A percentile compares a stretch with the other conserved stretches of the same genome.
Evolutionary conservation across 345 rosid species (phyloP).

Genomic region (Anastatica hierochuntica): DNA sequence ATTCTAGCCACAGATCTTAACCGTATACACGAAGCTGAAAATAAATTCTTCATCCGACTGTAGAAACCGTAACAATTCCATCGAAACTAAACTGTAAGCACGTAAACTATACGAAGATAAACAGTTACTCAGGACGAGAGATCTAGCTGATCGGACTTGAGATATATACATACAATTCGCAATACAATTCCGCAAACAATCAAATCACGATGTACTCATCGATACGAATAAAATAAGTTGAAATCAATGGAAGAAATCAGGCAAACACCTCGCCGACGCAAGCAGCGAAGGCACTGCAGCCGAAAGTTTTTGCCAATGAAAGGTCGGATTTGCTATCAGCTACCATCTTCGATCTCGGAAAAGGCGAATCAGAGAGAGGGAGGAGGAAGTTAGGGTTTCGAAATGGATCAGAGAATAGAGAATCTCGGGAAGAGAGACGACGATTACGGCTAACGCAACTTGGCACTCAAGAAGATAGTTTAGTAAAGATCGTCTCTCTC

Average conservation of each 20-base stretch:
- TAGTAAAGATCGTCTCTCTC: slow-evolving; percentile 6
- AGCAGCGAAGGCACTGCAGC: slow-evolving; percentile 90
- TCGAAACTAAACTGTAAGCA: background rate
- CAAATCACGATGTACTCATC: background rate
- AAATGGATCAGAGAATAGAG: slow-evolving; percentile 1
- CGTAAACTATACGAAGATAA: background rate
- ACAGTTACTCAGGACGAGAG: background rate
- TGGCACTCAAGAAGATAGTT: background rate
- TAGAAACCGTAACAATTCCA: background rate
- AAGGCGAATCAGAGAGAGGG: too few species aligned
- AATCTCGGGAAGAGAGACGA: slow-evolving; percentile 17
- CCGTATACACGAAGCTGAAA: background rate
- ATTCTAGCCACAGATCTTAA: slow-evolving; percentile 3
- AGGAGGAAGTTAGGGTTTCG: slow-evolving; percentile 14
- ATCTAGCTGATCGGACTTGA: slow-evolving; percentile 1
- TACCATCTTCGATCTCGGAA: slow-evolving; percentile 53
- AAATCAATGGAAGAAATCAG: background rate
- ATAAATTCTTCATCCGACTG: background rate
- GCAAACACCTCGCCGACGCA: slow-evolving; percentile 76
- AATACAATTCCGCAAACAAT: slow-evolving; percentile 6
- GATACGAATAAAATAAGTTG: background rate
- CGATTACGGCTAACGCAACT: slow-evolving; percentile 23
- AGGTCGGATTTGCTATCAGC: slow-evolving; percentile 74
- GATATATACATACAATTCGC: background rate
- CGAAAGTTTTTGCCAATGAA: slow-evolving; percentile 72